Conservation (phyloP, 768 basidiomycete species). For the Tylopilus balloui region DNA sequence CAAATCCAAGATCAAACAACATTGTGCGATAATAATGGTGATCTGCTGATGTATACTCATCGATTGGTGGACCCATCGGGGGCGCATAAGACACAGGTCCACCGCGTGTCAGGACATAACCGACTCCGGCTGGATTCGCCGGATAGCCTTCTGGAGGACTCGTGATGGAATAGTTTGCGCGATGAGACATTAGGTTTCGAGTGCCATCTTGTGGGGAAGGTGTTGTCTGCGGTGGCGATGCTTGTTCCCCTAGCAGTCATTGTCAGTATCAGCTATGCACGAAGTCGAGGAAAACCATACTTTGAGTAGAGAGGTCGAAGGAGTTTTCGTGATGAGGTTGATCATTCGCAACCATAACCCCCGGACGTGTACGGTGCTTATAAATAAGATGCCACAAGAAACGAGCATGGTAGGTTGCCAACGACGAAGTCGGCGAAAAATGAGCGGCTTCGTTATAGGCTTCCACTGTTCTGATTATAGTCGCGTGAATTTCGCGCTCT, state of each 20-base stretch:
- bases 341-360: slow-evolving; percentile 36
- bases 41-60: slow-evolving; percentile 43
- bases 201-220: slow-evolving; percentile 20
- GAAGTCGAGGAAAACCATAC: slow-evolving; percentile 30
- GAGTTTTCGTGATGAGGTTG: slow-evolving; percentile 39
- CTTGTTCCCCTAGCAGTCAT: slow-evolving; percentile 17
- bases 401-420: slow-evolving; percentile 73
- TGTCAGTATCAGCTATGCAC: slow-evolving; percentile 9
- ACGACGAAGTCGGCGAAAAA: slow-evolving; percentile 54
- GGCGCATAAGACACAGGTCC: slow-evolving; percentile 18
- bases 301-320: slow-evolving; percentile 54
- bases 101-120: slow-evolving; percentile 14
- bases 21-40: slow-evolving; percentile 70
- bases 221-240: slow-evolving; percentile 20
- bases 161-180: slow-evolving; percentile 14
- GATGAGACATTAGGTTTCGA: slow-evolving; percentile 10
- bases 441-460: slow-evolving; percentile 72
- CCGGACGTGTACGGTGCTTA: slow-evolving; percentile 48
- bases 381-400: slow-evolving; percentile 72
- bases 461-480: slow-evolving; percentile 68
- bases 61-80: slow-evolving; percentile 33
- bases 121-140: slow-evolving; percentile 7
- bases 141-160: slow-evolving; percentile 20
- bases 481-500: slow-evolving; percentile 56
- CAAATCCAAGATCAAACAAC: slow-evolving; percentile 70